Evolutionary conservation across 345 rosid species (phyloP).

Genomic region (Salix caprea): DNA sequence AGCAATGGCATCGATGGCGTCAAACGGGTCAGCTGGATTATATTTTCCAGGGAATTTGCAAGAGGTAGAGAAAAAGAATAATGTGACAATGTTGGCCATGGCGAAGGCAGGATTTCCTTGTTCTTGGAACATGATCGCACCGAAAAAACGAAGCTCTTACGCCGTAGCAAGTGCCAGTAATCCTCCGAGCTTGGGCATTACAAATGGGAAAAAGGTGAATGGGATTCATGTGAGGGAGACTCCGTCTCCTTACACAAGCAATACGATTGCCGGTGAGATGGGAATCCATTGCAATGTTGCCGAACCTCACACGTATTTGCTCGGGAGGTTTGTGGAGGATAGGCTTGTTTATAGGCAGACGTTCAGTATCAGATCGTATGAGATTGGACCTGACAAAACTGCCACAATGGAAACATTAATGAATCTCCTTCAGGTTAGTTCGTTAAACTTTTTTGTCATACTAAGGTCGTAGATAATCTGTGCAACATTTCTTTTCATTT

Average conservation of each 20-base stretch:
- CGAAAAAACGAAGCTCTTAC: neutral
- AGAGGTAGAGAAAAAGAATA: neutral
- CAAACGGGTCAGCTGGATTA: conserved; percentile 3
- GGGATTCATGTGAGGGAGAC: conserved; percentile 17
- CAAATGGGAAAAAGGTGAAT: conserved; percentile 31
- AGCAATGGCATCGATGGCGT: conserved; percentile 23
- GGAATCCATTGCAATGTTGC: conserved; percentile 2
- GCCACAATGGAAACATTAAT: conserved; percentile 26
- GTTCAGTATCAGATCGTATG: conserved; percentile 22
- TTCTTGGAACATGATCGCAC: neutral
- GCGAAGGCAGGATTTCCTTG: conserved; percentile 7
- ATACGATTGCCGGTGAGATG: neutral
- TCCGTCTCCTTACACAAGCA: neutral
- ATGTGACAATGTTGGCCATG: neutral
- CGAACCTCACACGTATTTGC: conserved; percentile 24
- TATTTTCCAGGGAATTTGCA: neutral
- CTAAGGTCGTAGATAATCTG: neutral
- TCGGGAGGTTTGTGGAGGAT: conserved; percentile 19
- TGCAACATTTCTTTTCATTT: neutral
- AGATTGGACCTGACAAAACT: conserved; percentile 30
- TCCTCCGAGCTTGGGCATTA: conserved; percentile 13
- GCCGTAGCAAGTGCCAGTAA: conserved; percentile 11
- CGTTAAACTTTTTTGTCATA: neutral
- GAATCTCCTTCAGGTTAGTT: conserved; percentile 28
- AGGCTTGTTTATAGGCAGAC: conserved; percentile 20